Percentiles rank a stretch among this genome's conserved stretches.
Evolutionary conservation across 106 monocot genomes (phyloP).

Genomic region (Triglochin maritima): DNA sequence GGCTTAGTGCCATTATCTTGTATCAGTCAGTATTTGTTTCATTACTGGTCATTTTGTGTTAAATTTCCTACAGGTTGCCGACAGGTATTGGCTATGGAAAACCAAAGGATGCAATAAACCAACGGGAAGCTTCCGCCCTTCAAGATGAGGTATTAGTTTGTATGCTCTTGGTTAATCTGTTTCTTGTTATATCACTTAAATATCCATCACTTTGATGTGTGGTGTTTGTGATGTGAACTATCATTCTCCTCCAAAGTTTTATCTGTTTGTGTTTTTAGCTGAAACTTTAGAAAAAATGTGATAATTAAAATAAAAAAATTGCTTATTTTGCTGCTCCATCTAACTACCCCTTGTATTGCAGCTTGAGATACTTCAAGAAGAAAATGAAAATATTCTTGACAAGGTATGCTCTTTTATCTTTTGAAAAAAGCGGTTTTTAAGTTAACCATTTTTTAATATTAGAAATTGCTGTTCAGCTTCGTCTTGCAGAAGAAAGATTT

Average conservation of each 20-base stretch:
- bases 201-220: too few species aligned
- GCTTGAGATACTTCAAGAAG: conserved; percentile 10
- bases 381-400: conserved; percentile 6
- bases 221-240: too few species aligned
- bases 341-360: background rate
- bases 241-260: background rate
- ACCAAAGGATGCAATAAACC: background rate
- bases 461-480: conserved; percentile 33
- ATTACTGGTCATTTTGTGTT: background rate
- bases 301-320: background rate
- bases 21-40: too few species aligned
- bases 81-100: background rate
- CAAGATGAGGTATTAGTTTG: conserved; percentile 4
- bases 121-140: background rate
- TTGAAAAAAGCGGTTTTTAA: background rate
- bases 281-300: background rate
- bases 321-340: background rate
- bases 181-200: background rate
- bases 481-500: conserved; percentile 55
- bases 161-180: background rate
- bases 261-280: background rate
- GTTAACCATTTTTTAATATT: background rate
- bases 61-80: conserved; percentile 1
- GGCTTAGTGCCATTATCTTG: too few species aligned
- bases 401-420: conserved; percentile 1